Percentiles rank a stretch among this genome's conserved stretches.
Conservation (phyloP, 148 eudicot genomes). For the Vaccinium vitisidaea region DNA sequence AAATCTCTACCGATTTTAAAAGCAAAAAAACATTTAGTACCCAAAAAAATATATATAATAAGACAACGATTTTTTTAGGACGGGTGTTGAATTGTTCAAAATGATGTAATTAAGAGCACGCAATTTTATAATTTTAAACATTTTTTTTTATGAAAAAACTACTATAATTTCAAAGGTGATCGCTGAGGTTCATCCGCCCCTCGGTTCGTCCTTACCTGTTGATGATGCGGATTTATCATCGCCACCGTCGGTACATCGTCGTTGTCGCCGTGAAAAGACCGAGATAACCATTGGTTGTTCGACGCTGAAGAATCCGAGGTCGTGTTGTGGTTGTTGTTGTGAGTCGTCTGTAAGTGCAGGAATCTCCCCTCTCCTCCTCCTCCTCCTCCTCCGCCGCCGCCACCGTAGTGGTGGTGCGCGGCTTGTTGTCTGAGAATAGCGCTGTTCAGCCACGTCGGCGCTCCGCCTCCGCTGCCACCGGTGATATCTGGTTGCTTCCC, state of each 20-base stretch:
- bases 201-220: neutral
- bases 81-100: no score
- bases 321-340: neutral
- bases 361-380: slow-evolving; percentile 19
- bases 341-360: slow-evolving; percentile 37
- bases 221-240: slow-evolving; percentile 7
- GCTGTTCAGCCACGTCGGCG: slow-evolving; percentile 52
- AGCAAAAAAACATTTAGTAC: no score
- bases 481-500: slow-evolving; percentile 1
- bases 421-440: slow-evolving; percentile 37
- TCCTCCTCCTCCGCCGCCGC: neutral
- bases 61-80: no score
- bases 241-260: slow-evolving; percentile 23
- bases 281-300: slow-evolving; percentile 32
- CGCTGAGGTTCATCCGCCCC: neutral
- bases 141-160: no score
- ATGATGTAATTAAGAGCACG: no score
- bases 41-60: no score
- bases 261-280: slow-evolving; percentile 22
- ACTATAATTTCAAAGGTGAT: neutral
- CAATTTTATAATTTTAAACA: neutral
- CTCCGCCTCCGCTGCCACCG: neutral
- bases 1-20: no score
- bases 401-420: neutral
- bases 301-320: slow-evolving; percentile 40